Evolutionary conservation across 1,139 yeast genomes (phyloP).

Genomic region (Diutina rugosa): DNA sequence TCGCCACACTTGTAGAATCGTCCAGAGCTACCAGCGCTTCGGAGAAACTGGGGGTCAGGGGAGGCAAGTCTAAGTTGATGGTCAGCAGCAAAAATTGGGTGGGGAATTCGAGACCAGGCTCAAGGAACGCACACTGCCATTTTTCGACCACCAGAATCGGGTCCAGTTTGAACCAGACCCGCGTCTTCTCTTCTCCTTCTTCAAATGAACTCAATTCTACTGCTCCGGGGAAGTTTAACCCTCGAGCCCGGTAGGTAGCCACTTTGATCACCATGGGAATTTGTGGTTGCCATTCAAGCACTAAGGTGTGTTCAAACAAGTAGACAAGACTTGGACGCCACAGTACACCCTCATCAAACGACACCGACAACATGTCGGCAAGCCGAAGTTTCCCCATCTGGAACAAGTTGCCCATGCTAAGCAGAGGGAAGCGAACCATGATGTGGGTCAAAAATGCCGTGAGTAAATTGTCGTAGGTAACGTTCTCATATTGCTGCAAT

Average conservation of each 20-base stretch:
- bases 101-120: neutral
- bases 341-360: neutral
- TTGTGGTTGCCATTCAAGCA: neutral
- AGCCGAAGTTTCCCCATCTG: neutral
- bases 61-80: neutral
- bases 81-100: slow-evolving; percentile 1
- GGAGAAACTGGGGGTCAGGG: neutral
- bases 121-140: slow-evolving; percentile 1
- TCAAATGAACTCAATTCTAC: neutral
- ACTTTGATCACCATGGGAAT: neutral
- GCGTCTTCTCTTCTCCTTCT: neutral
- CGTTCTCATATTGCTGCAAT: neutral
- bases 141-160: neutral
- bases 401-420: neutral
- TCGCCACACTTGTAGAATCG: neutral
- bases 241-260: neutral
- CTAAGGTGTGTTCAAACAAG: neutral
- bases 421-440: neutral
- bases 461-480: neutral
- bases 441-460: neutral
- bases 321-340: neutral
- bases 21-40: neutral
- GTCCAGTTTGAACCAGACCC: neutral
- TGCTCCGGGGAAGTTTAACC: neutral
- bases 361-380: neutral